phyloP scores from a whole-genome alignment of 2,329 filamentous ascomycete genomes.

The Apiospora malaysiana region DNA sequence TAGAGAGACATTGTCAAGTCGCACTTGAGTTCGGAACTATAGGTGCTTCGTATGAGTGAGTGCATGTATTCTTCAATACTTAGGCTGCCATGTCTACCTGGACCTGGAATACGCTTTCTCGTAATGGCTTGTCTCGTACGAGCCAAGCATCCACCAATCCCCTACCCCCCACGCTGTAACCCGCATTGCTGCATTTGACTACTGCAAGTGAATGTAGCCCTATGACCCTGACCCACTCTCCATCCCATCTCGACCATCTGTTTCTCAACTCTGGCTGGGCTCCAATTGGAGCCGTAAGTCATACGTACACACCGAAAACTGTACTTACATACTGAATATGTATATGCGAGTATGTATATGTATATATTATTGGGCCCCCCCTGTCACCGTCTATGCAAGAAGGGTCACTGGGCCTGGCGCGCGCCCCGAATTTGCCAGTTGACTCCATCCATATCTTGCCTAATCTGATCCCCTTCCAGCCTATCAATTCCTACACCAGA shows the following conservation, averaged over 20 bases:
- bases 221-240: constrained; percentile 4
- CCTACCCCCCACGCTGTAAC: not conserved
- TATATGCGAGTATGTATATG: too few species aligned
- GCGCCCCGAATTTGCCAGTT: not conserved
- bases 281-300: not conserved
- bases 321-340: too few species aligned
- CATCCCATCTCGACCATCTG: not conserved
- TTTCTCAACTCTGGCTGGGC: not conserved
- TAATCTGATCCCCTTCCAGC: not conserved
- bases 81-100: constrained; percentile 4
- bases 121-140: not conserved
- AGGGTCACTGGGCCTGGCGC: constrained; percentile 8
- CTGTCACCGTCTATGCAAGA: not conserved
- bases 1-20: not conserved
- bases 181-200: constrained; percentile 16
- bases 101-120: not conserved
- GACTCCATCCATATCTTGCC: not conserved
- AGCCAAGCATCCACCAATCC: constrained; percentile 1
- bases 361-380: not conserved
- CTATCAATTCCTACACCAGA: not conserved
- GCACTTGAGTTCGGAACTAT: not conserved
- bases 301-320: not conserved
- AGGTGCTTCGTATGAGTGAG: not conserved
- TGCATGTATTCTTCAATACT: too few species aligned
- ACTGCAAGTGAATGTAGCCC: constrained; percentile 5